Evolutionary conservation across 352 stramenopile genomes (phyloP).

Genomic region (Globisporangium parvum): DNA sequence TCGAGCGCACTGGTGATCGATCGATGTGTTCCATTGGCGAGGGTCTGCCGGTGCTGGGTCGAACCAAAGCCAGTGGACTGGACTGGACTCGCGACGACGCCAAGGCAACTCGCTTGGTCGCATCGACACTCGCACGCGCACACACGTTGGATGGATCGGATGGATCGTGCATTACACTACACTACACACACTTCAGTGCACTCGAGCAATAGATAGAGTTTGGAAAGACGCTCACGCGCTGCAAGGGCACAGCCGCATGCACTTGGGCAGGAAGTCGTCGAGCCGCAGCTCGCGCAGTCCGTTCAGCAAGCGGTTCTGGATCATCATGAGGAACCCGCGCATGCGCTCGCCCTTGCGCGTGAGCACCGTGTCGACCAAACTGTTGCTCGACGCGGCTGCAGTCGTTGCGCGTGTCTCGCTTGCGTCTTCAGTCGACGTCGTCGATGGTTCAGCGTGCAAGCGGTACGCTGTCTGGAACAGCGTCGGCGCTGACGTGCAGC

Average conservation of each 20-base stretch:
- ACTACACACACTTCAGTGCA: neutral
- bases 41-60: too few relatives aligned
- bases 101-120: too few relatives aligned
- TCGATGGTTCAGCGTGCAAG: neutral
- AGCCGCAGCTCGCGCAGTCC: neutral
- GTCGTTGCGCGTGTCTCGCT: neutral
- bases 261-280: neutral
- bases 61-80: too few relatives aligned
- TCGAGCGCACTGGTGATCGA: too few relatives aligned
- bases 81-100: too few relatives aligned
- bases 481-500: neutral
- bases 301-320: neutral
- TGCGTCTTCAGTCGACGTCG: too few relatives aligned
- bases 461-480: slow-evolving; percentile 1
- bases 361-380: neutral
- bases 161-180: too few relatives aligned
- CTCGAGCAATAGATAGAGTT: neutral
- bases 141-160: too few relatives aligned
- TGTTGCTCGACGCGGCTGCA: neutral
- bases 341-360: neutral
- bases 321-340: slow-evolving; percentile 1
- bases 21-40: too few relatives aligned
- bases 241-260: neutral
- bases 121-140: too few relatives aligned
- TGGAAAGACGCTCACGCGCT: neutral